Evolutionary conservation across 805 yeast genomes (phyloP).

Genomic region (Wickerhamiella sergipiensis): DNA sequence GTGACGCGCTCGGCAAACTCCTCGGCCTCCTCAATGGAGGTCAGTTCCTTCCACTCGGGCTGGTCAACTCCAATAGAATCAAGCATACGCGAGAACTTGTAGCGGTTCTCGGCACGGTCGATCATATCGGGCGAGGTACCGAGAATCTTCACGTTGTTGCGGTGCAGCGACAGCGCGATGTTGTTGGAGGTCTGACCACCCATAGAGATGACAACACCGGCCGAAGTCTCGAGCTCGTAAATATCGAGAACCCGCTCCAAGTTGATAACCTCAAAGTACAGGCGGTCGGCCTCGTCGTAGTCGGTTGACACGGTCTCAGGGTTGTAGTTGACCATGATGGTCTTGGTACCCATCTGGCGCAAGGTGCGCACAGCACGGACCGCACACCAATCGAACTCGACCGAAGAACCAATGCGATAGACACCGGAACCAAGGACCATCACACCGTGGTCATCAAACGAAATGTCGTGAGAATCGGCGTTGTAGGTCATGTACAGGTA

Average conservation of each 20-base stretch:
- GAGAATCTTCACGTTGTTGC: slow-evolving; percentile 86
- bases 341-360: slow-evolving; percentile 72
- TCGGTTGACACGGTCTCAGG: slow-evolving; percentile 99
- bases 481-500: slow-evolving; percentile 90
- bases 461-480: slow-evolving; percentile 75
- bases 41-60: slow-evolving; percentile 97
- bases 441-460: slow-evolving; percentile 84
- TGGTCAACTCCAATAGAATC: slow-evolving; percentile 95
- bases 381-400: slow-evolving; percentile 99
- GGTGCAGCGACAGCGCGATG: slow-evolving; percentile 81
- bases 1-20: slow-evolving; percentile 79
- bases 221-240: slow-evolving; percentile 77
- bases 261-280: slow-evolving; percentile 90
- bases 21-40: slow-evolving; percentile 86
- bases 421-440: slow-evolving; percentile 98
- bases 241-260: slow-evolving; percentile 90
- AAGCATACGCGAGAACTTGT: slow-evolving; percentile 93
- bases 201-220: slow-evolving; percentile 92
- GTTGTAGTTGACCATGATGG: slow-evolving; percentile 94
- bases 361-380: slow-evolving; percentile 91
- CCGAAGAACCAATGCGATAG: slow-evolving; percentile 96
- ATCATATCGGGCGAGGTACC: slow-evolving; percentile 99
- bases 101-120: slow-evolving; percentile 95
- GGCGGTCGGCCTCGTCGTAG: slow-evolving; percentile 94
- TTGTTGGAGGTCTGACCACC: slow-evolving; percentile 99